phyloP scores from a whole-genome alignment of 177 flowering plant genomes.

The Vitis hybrid region DNA sequence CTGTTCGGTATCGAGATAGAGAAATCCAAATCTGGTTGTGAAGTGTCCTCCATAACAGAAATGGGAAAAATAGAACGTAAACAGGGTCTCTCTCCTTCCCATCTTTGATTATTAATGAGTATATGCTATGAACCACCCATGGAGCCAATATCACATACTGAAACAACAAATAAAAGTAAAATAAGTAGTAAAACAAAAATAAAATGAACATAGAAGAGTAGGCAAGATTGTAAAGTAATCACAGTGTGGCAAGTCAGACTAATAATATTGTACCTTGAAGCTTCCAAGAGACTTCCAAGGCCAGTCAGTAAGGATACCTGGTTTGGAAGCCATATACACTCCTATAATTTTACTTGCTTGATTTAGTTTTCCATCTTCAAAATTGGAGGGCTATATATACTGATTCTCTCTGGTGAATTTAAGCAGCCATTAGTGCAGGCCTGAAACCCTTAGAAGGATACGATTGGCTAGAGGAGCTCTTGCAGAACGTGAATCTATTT shows the following conservation, averaged over 20 bases:
- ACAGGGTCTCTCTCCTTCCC: slow-evolving; percentile 29
- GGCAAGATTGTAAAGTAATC: not conserved
- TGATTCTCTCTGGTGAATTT: too few relatives aligned
- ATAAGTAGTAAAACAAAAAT: too few relatives aligned
- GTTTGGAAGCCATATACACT: slow-evolving; percentile 43
- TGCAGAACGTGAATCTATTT: too few relatives aligned
- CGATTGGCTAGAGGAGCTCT: too few relatives aligned
- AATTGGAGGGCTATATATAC: too few relatives aligned
- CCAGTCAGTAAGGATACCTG: slow-evolving; percentile 59
- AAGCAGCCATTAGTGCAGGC: too few relatives aligned
- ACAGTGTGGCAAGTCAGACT: not conserved
- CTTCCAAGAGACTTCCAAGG: slow-evolving; percentile 58
- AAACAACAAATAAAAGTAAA: not conserved
- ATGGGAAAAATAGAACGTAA: slow-evolving; percentile 23
- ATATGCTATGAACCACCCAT: slow-evolving; percentile 26
- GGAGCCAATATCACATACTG: slow-evolving; percentile 52
- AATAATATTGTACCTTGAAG: slow-evolving; percentile 40
- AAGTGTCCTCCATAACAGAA: slow-evolving; percentile 26
- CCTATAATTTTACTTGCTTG: too few relatives aligned
- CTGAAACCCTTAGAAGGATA: too few relatives aligned
- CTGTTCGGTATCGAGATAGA: slow-evolving; percentile 30
- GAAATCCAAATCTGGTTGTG: slow-evolving; percentile 36
- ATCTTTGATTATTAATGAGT: slow-evolving; percentile 15
- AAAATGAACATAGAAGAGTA: not conserved
- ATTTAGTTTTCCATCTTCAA: too few relatives aligned